These are phyloP conservation scores for Ustilago loliicola DNA, from an alignment of 1,284 basidiomycete species.

Conservation along the genomic window DNA sequence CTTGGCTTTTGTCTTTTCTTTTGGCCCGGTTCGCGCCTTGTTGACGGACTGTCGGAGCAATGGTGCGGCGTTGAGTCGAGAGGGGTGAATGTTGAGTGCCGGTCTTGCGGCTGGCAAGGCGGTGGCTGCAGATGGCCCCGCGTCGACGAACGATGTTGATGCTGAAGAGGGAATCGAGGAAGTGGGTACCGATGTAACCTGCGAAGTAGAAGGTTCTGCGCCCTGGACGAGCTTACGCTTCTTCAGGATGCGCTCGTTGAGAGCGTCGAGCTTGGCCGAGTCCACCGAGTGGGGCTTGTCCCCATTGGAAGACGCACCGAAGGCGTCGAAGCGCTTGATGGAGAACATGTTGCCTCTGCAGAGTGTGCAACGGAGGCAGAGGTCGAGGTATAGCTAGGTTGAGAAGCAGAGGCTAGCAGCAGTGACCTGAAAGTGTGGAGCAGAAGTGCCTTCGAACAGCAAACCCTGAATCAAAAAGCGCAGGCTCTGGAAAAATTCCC, in stretches of 20 bases:
- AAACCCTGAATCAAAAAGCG: constrained; percentile 19
- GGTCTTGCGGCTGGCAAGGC: constrained; percentile 18
- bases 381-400: neutral
- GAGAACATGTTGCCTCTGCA: constrained; percentile 46
- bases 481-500: constrained; percentile 11
- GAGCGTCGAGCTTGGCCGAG: constrained; percentile 51
- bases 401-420: neutral
- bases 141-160: neutral
- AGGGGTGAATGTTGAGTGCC: constrained; percentile 58
- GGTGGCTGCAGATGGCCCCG: constrained; percentile 15
- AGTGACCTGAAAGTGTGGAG: constrained; percentile 11
- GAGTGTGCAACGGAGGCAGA: neutral
- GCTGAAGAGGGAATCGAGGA: neutral
- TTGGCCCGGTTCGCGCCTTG: constrained; percentile 37
- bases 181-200: neutral
- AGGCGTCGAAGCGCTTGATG: constrained; percentile 58
- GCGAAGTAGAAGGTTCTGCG: constrained; percentile 7
- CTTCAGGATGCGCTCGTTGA: constrained; percentile 52
- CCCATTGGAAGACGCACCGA: constrained; percentile 12
- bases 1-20: constrained; percentile 67
- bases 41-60: constrained; percentile 48
- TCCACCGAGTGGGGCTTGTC: constrained; percentile 17
- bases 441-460: neutral
- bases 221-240: constrained; percentile 40
- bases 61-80: constrained; percentile 53